Evolutionary conservation across 2,329 filamentous ascomycete genomes (phyloP), one percentile per base, ranked within the genome.

Genomic region (Fusarium oligoseptatum): DNA sequence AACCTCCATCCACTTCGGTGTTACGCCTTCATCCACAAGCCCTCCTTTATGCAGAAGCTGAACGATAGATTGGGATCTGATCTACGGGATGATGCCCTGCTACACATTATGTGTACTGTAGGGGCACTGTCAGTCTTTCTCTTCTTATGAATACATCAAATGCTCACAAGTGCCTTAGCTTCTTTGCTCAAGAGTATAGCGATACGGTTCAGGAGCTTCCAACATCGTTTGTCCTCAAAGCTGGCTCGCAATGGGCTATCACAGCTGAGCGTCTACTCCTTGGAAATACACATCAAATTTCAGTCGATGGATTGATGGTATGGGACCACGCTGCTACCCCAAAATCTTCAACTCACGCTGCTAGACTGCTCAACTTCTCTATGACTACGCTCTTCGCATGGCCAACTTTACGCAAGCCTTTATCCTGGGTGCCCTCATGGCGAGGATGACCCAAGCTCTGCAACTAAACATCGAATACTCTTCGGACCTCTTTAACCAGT

Each of bases 1-100:
- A 73, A 74, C 29, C 50, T 77, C 6, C 84, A 78, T 37, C 73
- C 73, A 1, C 72, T 78, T 17, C 76, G 77, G n/a, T 77, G 74
- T 45, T 77, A 77, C 36, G 71, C 67, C 22, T 78, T 78, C 60
- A 72, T 77, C 2, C 75, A 78, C n/a, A 77, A 77, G 45, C 77
- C 77, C 9, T 70, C 72, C 6, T 77, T 77, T 27, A 68, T 77
- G 60, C 69, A 71, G 29, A 71, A 73, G 45, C 64, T 78, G 6
- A 76, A 76, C 32, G 71, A 69, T 27, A 73, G 67, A 12, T 56
- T 71, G 34, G 29, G 10, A 7, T 66, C 63, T 20, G 70, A 72
- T 10, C n/a, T 57, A 20, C 66, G 74, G 17, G 70, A 74, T 20
- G 66, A 75, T 62, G 74, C 73, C 1, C 39, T 77, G 12, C 65